Conservation (phyloP, 148 eudicot species). For the Camellia lanceoleosa region DNA sequence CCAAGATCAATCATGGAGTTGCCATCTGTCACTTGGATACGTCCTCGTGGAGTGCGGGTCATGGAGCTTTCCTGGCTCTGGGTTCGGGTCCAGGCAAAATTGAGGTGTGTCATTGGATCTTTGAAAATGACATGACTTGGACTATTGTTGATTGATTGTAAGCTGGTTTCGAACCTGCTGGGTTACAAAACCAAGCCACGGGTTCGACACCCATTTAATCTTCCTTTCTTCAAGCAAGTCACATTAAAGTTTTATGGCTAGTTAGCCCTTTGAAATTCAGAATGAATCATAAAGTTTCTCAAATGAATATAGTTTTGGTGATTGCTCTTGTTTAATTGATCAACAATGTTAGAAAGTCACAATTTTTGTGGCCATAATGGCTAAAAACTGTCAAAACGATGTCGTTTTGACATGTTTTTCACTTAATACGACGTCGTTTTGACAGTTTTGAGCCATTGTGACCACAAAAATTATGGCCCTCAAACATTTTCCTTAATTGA, state of each 20-base stretch:
- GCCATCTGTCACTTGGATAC: constrained; percentile 89
- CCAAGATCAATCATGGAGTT: constrained; percentile 73
- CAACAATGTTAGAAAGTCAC: too few relatives aligned
- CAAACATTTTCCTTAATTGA: too few relatives aligned
- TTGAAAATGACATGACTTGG: constrained; percentile 92
- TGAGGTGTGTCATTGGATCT: constrained; percentile 94
- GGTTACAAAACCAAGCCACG: not conserved
- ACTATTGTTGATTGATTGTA: constrained; percentile 44
- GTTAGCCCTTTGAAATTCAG: not conserved
- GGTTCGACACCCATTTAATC: not conserved
- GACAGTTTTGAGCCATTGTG: too few relatives aligned
- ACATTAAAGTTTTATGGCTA: not conserved
- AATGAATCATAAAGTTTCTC: not conserved
- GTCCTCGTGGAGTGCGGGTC: constrained; percentile 71
- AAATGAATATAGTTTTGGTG: not conserved
- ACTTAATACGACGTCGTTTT: too few relatives aligned
- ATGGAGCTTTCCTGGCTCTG: constrained; percentile 74
- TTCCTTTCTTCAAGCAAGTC: not conserved
- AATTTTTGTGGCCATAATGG: too few relatives aligned
- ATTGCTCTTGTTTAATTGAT: too few relatives aligned
- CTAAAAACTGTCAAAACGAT: too few relatives aligned
- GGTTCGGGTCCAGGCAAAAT: constrained; percentile 83
- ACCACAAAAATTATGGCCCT: too few relatives aligned
- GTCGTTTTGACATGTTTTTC: too few relatives aligned
- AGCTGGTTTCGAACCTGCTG: not conserved